These are phyloP conservation scores for Botrytis sinoallii DNA, from an alignment of 2,329 filamentous ascomycete genomes.

Conservation along the genomic window DNA sequence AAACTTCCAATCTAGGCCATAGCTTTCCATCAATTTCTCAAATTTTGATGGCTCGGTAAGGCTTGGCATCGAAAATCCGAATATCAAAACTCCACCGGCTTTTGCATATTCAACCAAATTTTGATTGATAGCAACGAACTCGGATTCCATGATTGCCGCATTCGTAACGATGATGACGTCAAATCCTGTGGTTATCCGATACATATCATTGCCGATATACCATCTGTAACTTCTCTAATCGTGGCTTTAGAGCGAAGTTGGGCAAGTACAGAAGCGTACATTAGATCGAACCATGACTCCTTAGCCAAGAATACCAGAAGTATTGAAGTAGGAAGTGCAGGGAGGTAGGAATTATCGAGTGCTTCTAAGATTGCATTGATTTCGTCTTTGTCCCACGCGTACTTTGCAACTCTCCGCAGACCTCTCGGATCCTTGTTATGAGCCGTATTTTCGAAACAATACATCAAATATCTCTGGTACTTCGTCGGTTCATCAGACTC, in stretches of 20 bases:
- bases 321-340: neutral
- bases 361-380: neutral
- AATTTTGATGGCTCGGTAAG: neutral
- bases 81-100: neutral
- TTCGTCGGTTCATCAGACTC: neutral
- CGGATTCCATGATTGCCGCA: neutral
- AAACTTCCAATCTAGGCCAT: neutral
- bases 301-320: neutral
- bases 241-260: neutral
- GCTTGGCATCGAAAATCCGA: neutral
- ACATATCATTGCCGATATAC: neutral
- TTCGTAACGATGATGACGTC: neutral
- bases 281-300: neutral
- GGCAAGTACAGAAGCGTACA: neutral
- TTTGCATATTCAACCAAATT: neutral
- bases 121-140: neutral
- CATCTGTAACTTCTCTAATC: neutral
- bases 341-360: neutral
- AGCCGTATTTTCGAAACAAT: neutral
- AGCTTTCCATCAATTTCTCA: neutral
- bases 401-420: neutral
- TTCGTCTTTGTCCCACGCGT: constrained; percentile 5
- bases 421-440: neutral
- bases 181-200: neutral
- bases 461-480: neutral